Evolutionary conservation across 2,329 filamentous ascomycete genomes (phyloP).

Genomic region (Neofusicoccum umdonicola): DNA sequence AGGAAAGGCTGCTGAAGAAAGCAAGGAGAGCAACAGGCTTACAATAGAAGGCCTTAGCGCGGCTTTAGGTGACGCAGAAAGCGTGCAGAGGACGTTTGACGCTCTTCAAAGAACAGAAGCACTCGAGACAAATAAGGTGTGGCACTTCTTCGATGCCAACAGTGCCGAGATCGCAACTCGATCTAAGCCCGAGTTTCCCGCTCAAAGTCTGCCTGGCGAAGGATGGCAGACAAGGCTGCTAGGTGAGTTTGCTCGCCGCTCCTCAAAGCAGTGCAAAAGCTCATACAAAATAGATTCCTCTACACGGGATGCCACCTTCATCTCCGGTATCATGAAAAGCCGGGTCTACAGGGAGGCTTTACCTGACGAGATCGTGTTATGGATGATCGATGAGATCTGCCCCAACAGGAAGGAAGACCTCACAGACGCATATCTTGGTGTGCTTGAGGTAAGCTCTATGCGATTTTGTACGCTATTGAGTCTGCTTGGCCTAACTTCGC

Average conservation of each 20-base stretch:
- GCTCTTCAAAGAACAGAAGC: constrained; percentile 59
- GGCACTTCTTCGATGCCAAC: constrained; percentile 51
- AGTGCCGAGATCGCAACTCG: background rate
- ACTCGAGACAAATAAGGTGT: constrained; percentile 51
- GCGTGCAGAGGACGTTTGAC: background rate
- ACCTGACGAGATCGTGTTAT: constrained; percentile 38
- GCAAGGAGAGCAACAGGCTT: background rate
- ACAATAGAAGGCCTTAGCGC: background rate
- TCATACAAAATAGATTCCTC: background rate
- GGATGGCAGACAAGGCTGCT: constrained; percentile 6
- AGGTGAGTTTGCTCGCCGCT: background rate
- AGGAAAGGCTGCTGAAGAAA: constrained; percentile 54
- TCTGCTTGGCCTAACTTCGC: background rate
- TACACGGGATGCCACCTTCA: constrained; percentile 39
- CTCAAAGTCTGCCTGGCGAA: constrained; percentile 25
- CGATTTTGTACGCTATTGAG: background rate
- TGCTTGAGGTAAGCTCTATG: constrained; percentile 27
- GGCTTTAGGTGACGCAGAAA: background rate
- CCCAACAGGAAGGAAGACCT: constrained; percentile 30
- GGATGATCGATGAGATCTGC: constrained; percentile 43
- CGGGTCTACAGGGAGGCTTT: constrained; percentile 38
- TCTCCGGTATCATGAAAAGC: constrained; percentile 41
- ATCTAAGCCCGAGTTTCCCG: constrained; percentile 20
- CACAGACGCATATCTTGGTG: constrained; percentile 34
- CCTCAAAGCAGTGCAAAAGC: background rate